Evolutionary conservation across 371 early-diverging fungal species (phyloP).

Genomic region (Mortierella sp.): DNA sequence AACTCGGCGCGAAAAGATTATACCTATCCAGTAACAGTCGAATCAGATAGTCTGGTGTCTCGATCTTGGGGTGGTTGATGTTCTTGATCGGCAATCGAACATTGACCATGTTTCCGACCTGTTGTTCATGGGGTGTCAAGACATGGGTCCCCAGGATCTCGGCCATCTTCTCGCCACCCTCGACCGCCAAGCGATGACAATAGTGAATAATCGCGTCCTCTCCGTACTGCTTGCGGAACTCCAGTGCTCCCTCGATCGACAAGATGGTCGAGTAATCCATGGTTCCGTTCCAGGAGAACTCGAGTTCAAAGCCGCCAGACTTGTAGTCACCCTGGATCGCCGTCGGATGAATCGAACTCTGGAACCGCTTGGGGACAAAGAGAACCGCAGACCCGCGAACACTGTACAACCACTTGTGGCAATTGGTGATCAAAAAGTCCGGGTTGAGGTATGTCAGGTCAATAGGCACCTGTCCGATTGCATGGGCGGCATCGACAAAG

Average conservation of each 20-base stretch:
- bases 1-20: slow-evolving; percentile 62
- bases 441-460: slow-evolving; percentile 65
- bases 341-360: slow-evolving; percentile 65
- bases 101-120: slow-evolving; percentile 68
- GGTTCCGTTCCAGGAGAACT: slow-evolving; percentile 67
- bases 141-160: slow-evolving; percentile 68
- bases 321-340: slow-evolving; percentile 65
- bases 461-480: slow-evolving; percentile 77
- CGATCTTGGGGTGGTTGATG: slow-evolving; percentile 33
- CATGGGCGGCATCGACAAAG: slow-evolving; percentile 82
- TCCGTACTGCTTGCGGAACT: slow-evolving; percentile 67
- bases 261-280: slow-evolving; percentile 59
- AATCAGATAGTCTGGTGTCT: slow-evolving; percentile 40
- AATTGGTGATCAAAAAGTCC: slow-evolving; percentile 80
- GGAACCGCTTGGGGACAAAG: slow-evolving; percentile 67
- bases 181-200: slow-evolving; percentile 65
- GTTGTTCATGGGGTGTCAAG: slow-evolving; percentile 62
- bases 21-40: slow-evolving; percentile 58
- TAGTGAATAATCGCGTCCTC: slow-evolving; percentile 70
- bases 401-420: slow-evolving; percentile 80
- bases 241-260: slow-evolving; percentile 66
- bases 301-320: slow-evolving; percentile 47
- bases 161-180: slow-evolving; percentile 70
- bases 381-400: slow-evolving; percentile 73
- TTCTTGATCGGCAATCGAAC: slow-evolving; percentile 66